Evolutionary conservation across 2,329 filamentous ascomycete species (phyloP), one percentile per base, ranked within the genome.

Genomic region (Phialocephala subalpina): DNA sequence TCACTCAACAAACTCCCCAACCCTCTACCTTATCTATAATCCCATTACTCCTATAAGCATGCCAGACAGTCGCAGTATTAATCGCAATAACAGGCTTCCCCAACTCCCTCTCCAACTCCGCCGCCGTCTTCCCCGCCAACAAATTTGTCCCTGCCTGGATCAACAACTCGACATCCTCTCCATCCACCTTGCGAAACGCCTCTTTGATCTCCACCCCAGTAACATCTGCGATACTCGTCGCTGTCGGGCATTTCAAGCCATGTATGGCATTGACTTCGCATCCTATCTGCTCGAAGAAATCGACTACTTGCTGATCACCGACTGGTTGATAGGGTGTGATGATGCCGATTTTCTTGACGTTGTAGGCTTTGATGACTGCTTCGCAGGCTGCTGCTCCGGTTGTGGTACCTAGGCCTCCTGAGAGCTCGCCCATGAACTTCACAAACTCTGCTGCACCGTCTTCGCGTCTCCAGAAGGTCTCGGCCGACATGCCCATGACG

Each of bases 111-210:
- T 78, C 77, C 62, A 77, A 63, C 59, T 75, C 72, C 18, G 72
- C 73, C 7, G 72, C 74, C 9, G 75, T 70, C 40, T 63, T 63
- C 22, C 74, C 73, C 11, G 72, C 75, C 9, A 76, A 73, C 69
- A 76, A 73, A 66, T 78, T 78, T 14, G 77, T 78, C 58, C 77
- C 76, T 14, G 75, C 75, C 40, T 75, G 73, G 58, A 77, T 67
- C 47, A 77, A 70, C 25, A 74, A 72, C 40, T 77, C 71, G 2
- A 72, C 73, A 58, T 73, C 70, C 12, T 68, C 65, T 4, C 64
- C 68, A 66, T 75, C 69, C 14, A 73, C 73, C 16, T 65, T 68
- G 33, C 69, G 61, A 58, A 77, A 73, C 8, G 76, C 72, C 27
- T 69, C 67, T 61, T 72, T 73, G 58, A 78, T 75, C 22, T 70